These are phyloP conservation scores for Marvania coccoides DNA, from an alignment of 139 green algal genomes.

Conservation along the genomic window DNA sequence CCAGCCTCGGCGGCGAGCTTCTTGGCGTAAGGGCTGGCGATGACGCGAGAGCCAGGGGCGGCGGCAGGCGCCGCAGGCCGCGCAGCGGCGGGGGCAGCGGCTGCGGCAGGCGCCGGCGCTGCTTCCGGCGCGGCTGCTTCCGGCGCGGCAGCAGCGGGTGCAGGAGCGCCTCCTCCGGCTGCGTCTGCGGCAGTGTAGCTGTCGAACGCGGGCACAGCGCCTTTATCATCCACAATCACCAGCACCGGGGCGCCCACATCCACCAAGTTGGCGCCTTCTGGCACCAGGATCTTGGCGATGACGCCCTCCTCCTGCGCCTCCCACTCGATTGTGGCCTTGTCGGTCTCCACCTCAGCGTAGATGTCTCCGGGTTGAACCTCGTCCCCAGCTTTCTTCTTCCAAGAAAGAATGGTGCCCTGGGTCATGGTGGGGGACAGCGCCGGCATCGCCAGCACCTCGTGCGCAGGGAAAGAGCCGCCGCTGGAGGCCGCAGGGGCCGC, in stretches of 20 bases:
- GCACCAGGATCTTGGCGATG: slow-evolving; percentile 73
- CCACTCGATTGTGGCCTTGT: slow-evolving; percentile 74
- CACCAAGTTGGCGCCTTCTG: slow-evolving; percentile 60
- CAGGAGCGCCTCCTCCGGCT: background rate
- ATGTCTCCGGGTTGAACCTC: slow-evolving; percentile 56
- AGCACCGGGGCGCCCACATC: slow-evolving; percentile 45
- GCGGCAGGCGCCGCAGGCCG: background rate
- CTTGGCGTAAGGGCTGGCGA: slow-evolving; percentile 66
- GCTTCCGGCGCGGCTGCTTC: slow-evolving; percentile 34
- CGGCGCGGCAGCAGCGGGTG: background rate
- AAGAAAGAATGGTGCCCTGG: slow-evolving; percentile 80
- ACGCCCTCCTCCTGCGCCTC: slow-evolving; percentile 88
- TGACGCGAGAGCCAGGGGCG: slow-evolving; percentile 43
- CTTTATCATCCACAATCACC: slow-evolving; percentile 70
- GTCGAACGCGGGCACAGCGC: slow-evolving; percentile 51
- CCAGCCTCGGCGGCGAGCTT: slow-evolving; percentile 67
- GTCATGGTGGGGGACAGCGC: slow-evolving; percentile 89
- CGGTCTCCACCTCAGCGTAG: slow-evolving; percentile 87
- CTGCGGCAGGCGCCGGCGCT: background rate
- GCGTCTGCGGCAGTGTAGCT: slow-evolving; percentile 55
- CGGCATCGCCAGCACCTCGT: slow-evolving; percentile 70
- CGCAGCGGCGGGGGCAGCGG: background rate
- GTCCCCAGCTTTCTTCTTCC: slow-evolving; percentile 73
- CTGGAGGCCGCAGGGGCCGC: background rate
- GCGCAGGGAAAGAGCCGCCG: slow-evolving; percentile 30